A percentile compares a stretch with the other conserved stretches of the same genome.
Evolutionary conservation across 2,329 filamentous ascomycete species (phyloP).

Genomic region (Teratosphaeria nubilosa): DNA sequence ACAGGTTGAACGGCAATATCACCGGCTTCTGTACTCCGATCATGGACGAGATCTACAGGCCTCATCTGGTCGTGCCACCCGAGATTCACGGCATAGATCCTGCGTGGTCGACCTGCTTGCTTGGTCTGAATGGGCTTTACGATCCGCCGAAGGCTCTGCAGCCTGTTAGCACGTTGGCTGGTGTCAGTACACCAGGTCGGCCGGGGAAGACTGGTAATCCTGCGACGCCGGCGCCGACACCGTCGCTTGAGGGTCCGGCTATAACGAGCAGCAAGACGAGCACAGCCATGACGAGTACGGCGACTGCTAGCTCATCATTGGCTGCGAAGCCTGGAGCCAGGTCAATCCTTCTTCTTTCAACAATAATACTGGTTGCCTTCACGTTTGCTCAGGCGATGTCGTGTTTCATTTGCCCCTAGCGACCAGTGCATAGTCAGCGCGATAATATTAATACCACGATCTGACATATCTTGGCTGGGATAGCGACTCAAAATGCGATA

Average conservation of each 20-base stretch:
- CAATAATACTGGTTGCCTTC: background rate
- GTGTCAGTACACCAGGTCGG: background rate
- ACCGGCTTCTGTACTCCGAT: background rate
- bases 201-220: background rate
- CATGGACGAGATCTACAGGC: background rate
- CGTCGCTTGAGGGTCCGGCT: background rate
- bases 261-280: background rate
- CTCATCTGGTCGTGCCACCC: constrained; percentile 17
- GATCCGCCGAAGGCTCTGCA: constrained; percentile 9
- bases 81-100: constrained; percentile 16
- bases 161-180: background rate
- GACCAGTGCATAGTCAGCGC: background rate
- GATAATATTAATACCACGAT: no score
- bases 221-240: background rate
- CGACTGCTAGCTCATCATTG: background rate
- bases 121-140: constrained; percentile 22
- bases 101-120: constrained; percentile 17
- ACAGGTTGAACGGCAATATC: background rate
- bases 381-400: background rate
- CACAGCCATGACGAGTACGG: background rate
- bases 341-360: background rate
- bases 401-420: background rate
- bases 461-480: no score
- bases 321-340: background rate
- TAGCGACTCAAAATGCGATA: no score